These are phyloP conservation scores for Cephaloascus albidus DNA, from an alignment of 805 yeast genomes.

Conservation along the genomic window DNA sequence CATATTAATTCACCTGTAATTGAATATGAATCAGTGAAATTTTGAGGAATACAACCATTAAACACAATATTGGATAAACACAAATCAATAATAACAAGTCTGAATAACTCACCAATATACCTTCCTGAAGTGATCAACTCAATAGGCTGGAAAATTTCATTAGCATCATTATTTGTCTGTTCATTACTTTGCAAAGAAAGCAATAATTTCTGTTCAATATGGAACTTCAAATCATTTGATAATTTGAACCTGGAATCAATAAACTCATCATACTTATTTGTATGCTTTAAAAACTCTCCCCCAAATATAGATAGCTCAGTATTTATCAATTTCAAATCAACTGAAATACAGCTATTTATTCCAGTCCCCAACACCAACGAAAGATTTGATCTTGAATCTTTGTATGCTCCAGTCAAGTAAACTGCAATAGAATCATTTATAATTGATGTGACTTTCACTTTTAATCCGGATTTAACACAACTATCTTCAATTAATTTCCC, in stretches of 20 bases:
- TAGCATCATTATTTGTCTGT: conserved; percentile 10
- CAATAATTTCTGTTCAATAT: background rate
- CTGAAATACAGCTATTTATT: conserved; percentile 40
- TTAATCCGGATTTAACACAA: conserved; percentile 14
- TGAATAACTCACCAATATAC: conserved; percentile 42
- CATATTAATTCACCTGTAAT: conserved; percentile 34
- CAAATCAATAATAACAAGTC: conserved; percentile 30
- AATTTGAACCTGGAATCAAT: conserved; percentile 19
- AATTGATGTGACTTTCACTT: conserved; percentile 31
- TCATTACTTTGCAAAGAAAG: background rate
- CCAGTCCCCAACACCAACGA: conserved; percentile 69
- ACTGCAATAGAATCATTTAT: conserved; percentile 65
- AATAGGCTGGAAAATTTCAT: conserved; percentile 40
- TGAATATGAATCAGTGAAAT: conserved; percentile 12
- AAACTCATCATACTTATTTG: conserved; percentile 28
- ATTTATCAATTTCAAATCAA: conserved; percentile 21
- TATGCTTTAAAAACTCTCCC: conserved; percentile 16
- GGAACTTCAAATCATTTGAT: background rate
- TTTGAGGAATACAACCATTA: background rate
- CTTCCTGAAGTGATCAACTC: conserved; percentile 49
- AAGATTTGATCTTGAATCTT: conserved; percentile 24
- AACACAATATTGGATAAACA: conserved; percentile 9
- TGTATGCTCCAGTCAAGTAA: conserved; percentile 40
- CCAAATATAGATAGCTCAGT: conserved; percentile 53
- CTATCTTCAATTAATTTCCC: conserved; percentile 27